Percentiles rank a stretch among this genome's conserved stretches.
Evolutionary conservation across 2,329 filamentous ascomycete genomes (phyloP).

Genomic region (Diaporthe sp.): DNA sequence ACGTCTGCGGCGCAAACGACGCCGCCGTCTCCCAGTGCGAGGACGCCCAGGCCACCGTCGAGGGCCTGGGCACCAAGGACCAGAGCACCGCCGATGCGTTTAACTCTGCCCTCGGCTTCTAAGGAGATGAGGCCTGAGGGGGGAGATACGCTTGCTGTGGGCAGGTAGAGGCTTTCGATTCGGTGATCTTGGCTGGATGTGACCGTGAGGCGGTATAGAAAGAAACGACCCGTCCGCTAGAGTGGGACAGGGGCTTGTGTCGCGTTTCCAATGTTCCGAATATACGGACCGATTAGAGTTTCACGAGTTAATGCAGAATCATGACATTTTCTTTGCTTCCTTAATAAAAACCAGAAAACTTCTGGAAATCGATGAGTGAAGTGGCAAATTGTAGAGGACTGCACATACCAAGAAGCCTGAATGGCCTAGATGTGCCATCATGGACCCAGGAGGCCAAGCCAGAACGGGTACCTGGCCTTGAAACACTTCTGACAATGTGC

Average conservation of each 20-base stretch:
- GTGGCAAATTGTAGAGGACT: background rate
- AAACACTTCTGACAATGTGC: background rate
- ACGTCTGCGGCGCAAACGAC: constrained; percentile 70
- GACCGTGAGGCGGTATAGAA: background rate
- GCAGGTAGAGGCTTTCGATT: no score
- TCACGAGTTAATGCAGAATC: constrained; percentile 9
- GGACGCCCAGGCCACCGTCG: constrained; percentile 63
- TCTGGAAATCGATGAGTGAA: background rate
- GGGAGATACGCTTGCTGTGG: background rate
- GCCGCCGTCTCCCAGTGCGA: constrained; percentile 64
- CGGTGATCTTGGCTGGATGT: background rate
- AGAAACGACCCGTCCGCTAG: background rate
- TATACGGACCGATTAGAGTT: background rate
- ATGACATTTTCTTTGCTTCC: background rate
- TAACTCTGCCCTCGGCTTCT: constrained; percentile 58
- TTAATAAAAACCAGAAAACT: background rate
- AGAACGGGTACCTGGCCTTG: background rate
- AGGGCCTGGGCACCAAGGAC: constrained; percentile 63
- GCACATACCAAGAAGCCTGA: background rate
- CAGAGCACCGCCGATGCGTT: constrained; percentile 63
- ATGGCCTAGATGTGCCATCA: background rate
- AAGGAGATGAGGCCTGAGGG: constrained; percentile 31
- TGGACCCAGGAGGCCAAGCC: background rate
- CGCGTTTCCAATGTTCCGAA: background rate
- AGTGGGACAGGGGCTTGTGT: background rate